Evolutionary conservation across 2,329 filamentous ascomycete species (phyloP), one percentile per base, ranked within the genome.

Genomic region (Whalleya microplaca): DNA sequence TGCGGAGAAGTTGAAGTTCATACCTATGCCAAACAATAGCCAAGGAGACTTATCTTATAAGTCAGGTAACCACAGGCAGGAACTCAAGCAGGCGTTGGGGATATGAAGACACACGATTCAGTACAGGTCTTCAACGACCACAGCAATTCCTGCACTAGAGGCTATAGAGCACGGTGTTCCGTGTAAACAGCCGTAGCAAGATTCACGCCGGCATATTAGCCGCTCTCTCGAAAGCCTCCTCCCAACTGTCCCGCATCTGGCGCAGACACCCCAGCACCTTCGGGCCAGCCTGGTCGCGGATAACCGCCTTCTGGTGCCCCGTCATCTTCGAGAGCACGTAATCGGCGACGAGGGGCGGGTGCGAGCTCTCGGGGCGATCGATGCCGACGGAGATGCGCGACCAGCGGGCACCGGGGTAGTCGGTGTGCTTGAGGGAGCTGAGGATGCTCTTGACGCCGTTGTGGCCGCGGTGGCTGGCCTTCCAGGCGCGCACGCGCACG

Each of bases 361-460:
- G 87, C 61, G 92, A 81, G 60, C 82, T 87, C 45, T 76, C 78
- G 0, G 94, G 94, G 45, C 95, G 78, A n/a, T 91, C 93, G 75
- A 98, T 96, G 0, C 95, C 95, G 12, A 98, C 77, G 0, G 90
- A 88, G 48, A 98, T 84, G 56, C 90, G 80, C 61, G 71, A 80
- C 76, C 78, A 83, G 14, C 71, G 74, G 0, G 75, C 73, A 0
- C 64, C 69, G 2, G 73, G 71, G 47, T 77, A 82, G 8, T 76
- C 73, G 0, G 63, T 66, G 5, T 75, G 73, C 2, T 70, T 71
- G 21, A 91, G 62, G 48, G 70, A 76, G 18, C 77, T 75, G 53
- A 84, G 80, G 49, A 88, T 79, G 67, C 87, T 90, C 71, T 86
- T 89, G 65, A 94, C 71, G 1, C 90, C 90, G 65, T 92, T 91